These are phyloP conservation scores for Blastocystis sp. DNA, from an alignment of 352 stramenopile genomes.

Conservation along the genomic window DNA sequence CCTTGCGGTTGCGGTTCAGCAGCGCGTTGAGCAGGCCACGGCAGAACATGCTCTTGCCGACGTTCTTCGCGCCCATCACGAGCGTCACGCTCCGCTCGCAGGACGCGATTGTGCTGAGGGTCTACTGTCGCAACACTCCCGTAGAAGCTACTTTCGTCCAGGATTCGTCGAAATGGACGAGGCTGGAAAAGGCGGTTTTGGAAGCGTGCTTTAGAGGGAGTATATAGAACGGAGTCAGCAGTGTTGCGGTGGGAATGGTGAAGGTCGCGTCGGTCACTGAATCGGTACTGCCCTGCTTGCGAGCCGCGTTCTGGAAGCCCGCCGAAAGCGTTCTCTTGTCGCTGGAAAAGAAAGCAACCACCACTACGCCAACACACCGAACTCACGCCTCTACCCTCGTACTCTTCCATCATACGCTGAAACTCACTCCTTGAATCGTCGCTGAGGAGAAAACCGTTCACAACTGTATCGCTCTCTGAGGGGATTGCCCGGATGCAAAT, in stretches of 20 bases:
- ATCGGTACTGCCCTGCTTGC: too few species aligned
- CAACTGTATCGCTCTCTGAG: not conserved
- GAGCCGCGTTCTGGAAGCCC: too few species aligned
- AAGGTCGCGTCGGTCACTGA: not conserved
- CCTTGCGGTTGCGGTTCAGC: constrained; percentile 75
- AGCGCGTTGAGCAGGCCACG: constrained; percentile 87
- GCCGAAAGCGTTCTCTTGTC: not conserved
- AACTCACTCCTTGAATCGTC: not conserved
- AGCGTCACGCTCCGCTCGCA: constrained; percentile 71
- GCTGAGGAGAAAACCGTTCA: not conserved
- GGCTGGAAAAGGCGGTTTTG: not conserved
- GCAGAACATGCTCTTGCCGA: constrained; percentile 91
- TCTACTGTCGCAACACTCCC: not conserved
- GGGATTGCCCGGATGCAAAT: not conserved
- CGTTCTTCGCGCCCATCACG: constrained; percentile 87
- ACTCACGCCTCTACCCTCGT: not conserved
- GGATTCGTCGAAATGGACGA: not conserved
- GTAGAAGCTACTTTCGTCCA: not conserved
- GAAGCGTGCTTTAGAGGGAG: not conserved
- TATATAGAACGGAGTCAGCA: not conserved
- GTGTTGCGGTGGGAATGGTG: not conserved
- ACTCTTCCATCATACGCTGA: not conserved
- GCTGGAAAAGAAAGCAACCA: not conserved
- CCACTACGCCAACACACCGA: not conserved
- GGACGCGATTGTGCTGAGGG: not conserved